Conservation (phyloP, 2,329 filamentous ascomycete genomes). For the Venturia nashicola region DNA sequence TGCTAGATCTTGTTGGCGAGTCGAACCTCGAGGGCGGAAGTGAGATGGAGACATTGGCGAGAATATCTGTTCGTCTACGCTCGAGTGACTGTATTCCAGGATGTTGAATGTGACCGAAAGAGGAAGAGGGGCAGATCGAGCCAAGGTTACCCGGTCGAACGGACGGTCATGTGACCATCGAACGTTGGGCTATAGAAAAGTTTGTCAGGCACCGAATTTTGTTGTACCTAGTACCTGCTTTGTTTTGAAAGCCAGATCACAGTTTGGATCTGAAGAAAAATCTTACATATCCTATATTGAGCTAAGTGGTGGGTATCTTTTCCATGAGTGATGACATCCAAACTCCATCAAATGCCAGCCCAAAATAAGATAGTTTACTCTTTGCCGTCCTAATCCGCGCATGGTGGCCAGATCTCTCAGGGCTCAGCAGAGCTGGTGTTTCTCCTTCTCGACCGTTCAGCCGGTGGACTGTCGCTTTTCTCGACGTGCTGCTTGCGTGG, state of each 20-base stretch:
- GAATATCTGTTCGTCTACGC: not conserved
- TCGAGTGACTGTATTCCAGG: not conserved
- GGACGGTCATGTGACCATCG: not conserved
- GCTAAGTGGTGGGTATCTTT: not conserved
- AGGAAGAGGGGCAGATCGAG: not conserved
- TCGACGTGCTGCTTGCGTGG: not conserved
- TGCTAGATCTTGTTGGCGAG: slow-evolving; percentile 6
- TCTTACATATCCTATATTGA: not conserved
- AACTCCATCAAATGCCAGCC: not conserved
- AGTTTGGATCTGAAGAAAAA: not conserved
- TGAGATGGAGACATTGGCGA: not conserved
- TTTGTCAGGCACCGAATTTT: too few relatives aligned
- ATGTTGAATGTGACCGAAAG: not conserved
- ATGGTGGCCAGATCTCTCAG: not conserved
- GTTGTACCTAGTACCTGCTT: too few relatives aligned
- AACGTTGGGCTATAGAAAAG: not conserved
- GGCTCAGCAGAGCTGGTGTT: slow-evolving; percentile 7
- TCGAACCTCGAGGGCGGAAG: not conserved
- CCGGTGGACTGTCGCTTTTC: slow-evolving; percentile 9
- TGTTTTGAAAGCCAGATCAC: too few relatives aligned
- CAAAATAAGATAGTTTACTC: not conserved
- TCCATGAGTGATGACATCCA: not conserved
- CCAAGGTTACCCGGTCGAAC: not conserved
- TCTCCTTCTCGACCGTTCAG: slow-evolving; percentile 1
- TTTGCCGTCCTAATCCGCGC: not conserved